Evolutionary conservation across 148 eudicot species (phyloP), one percentile per base, ranked within the genome.

Genomic region (Chenopodium formosanum): DNA sequence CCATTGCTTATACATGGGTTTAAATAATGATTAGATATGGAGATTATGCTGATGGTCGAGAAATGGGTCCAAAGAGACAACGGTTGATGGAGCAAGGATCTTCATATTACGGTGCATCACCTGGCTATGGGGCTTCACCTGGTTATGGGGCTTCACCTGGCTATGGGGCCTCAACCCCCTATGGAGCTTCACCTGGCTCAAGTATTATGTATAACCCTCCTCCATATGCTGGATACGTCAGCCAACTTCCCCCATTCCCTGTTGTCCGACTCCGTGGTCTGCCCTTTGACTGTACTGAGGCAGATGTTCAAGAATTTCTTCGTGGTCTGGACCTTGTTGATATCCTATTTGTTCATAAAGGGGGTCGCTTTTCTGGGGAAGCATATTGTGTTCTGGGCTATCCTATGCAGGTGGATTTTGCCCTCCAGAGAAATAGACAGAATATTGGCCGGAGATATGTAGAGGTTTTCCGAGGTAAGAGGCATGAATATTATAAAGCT

Each of bases 361-460:
- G 91, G 70, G 97, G 94, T 48, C 96, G 91, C 62, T 92, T 92
- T 67, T 84, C 90, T 53, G 99, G 99, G 69, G 98, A 96, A 89
- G 97, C 95, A 69, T 96, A 78, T 74, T 96, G 98, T 89, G 94
- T 96, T 73, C 84, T 96, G 81, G 92, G 92, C 29, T 92, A 94
- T 81, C 95, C 97, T 52, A 85, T 91, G 83, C 99, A 96, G 86
- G 91, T 94, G 53, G 99, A 96, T 81, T 94, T 87, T 86, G 99
- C 99, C 22, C 91, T 96, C 25, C 94, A 92, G 71, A 96, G 97
- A 83, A 92, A 96, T 79, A 90, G 93, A 88, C 97, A 92, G 68
- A 92, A 92, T 83, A 94, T 96, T 56, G 99, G 99, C 13, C 90
- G 97, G 84, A 89, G 99, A 82, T 95, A 95, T 82, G 94, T 95